These are phyloP conservation scores for Blastobotrys proliferans DNA, from an alignment of 1,139 yeast genomes.

Conservation along the genomic window DNA sequence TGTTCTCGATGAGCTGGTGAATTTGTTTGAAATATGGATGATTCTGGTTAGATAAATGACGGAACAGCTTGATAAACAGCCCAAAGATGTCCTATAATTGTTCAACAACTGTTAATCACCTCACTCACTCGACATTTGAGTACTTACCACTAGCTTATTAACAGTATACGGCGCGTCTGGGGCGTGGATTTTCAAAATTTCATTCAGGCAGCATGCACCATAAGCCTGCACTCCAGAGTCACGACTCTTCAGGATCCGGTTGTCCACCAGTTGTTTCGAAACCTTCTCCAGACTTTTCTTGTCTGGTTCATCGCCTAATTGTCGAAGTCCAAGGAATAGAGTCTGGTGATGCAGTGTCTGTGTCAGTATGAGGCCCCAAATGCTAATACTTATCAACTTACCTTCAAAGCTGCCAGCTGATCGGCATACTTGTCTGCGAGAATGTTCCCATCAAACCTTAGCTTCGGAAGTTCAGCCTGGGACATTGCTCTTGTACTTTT, in stretches of 20 bases:
- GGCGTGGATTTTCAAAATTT: conserved; percentile 71
- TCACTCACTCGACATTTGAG: background rate
- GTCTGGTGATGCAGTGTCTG: background rate
- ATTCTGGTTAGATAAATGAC: conserved; percentile 52
- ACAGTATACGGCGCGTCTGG: conserved; percentile 89
- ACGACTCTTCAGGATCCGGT: conserved; percentile 55
- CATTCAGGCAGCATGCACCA: conserved; percentile 71
- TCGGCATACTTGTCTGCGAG: conserved; percentile 10
- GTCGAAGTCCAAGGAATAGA: conserved; percentile 1
- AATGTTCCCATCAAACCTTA: conserved; percentile 9
- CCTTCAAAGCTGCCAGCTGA: conserved; percentile 11
- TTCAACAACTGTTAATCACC: background rate
- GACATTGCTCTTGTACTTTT: background rate
- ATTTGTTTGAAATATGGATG: conserved; percentile 66
- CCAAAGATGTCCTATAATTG: conserved; percentile 26
- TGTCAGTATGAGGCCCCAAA: background rate
- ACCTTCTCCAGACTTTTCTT: conserved; percentile 40
- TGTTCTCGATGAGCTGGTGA: conserved; percentile 59
- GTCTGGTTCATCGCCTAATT: conserved; percentile 4
- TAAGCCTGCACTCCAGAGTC: conserved; percentile 70
- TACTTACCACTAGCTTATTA: conserved; percentile 49
- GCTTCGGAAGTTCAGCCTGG: background rate
- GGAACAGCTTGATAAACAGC: conserved; percentile 57
- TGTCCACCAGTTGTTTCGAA: conserved; percentile 51
- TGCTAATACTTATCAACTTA: background rate